Conservation (phyloP, 75 land plant genomes). For the Pseudotsuga menziesii region DNA sequence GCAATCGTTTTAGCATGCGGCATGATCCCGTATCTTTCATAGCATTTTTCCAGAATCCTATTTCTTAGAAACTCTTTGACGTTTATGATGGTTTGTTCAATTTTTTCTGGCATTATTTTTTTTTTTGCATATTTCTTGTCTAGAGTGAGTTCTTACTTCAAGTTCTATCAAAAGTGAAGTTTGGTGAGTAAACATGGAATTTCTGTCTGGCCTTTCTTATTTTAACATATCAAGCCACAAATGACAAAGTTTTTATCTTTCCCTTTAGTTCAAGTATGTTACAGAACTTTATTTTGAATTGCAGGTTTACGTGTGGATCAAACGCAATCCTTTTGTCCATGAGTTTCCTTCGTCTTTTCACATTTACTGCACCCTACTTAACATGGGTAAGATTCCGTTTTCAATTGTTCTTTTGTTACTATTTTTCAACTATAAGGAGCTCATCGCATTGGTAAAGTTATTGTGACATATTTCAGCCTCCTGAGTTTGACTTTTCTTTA, state of each 20-base stretch:
- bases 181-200: background rate
- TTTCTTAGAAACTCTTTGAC: constrained; percentile 98
- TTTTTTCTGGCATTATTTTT: background rate
- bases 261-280: background rate
- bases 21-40: constrained; percentile 75
- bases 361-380: constrained; percentile 95
- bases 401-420: background rate
- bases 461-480: too few species aligned
- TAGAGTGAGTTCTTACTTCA: background rate
- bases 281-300: constrained; percentile 4
- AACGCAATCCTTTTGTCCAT: constrained; percentile 97
- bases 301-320: constrained; percentile 99
- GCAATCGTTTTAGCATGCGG: constrained; percentile 82
- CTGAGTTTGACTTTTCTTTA: too few species aligned
- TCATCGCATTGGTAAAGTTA: background rate
- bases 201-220: background rate
- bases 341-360: constrained; percentile 98
- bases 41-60: constrained; percentile 72
- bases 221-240: background rate
- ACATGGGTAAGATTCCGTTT: constrained; percentile 80
- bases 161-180: background rate
- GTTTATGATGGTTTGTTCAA: constrained; percentile 91
- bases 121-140: background rate
- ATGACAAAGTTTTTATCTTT: background rate
- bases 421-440: background rate